A percentile compares a stretch with the other conserved stretches of the same genome.
These are phyloP conservation scores for Penicillium salamii DNA, from an alignment of 495 filamentous ascomycete species.

Conservation along the genomic window DNA sequence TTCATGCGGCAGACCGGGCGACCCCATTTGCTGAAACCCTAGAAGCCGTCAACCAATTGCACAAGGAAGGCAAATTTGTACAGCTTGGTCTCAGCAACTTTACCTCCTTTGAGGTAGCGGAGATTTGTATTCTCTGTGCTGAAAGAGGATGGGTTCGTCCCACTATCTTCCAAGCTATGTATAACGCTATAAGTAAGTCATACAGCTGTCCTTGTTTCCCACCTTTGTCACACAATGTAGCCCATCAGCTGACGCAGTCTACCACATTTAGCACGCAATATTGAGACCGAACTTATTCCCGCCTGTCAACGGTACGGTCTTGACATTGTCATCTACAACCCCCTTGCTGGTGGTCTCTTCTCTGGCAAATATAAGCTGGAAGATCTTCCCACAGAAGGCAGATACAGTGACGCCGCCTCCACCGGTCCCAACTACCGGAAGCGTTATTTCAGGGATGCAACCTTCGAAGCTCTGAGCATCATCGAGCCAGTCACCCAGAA, in stretches of 20 bases:
- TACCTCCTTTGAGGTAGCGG: constrained; percentile 87
- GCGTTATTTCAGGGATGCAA: constrained; percentile 77
- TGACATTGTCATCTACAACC: constrained; percentile 90
- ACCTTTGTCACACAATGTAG: background rate
- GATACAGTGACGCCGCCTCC: constrained; percentile 58
- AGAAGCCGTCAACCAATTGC: constrained; percentile 70
- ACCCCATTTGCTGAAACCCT: constrained; percentile 80
- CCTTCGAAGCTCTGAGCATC: constrained; percentile 70
- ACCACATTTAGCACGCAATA: constrained; percentile 53
- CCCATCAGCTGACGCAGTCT: constrained; percentile 46
- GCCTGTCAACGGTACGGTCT: constrained; percentile 82
- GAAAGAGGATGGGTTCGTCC: constrained; percentile 69
- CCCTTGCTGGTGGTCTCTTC: constrained; percentile 79
- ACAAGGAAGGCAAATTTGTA: constrained; percentile 86
- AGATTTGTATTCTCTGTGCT: constrained; percentile 79
- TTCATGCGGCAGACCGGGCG: constrained; percentile 80
- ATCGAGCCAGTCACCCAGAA: constrained; percentile 74
- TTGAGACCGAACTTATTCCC: constrained; percentile 77
- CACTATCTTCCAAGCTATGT: constrained; percentile 63
- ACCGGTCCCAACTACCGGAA: constrained; percentile 67
- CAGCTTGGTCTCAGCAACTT: constrained; percentile 80
- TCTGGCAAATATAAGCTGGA: constrained; percentile 78
- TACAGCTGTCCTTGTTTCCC: background rate
- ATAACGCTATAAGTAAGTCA: constrained; percentile 56
- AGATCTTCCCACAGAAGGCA: constrained; percentile 65